phyloP scores from a whole-genome alignment of 805 yeast species.

The Kodamaea hsintzibuensis region DNA sequence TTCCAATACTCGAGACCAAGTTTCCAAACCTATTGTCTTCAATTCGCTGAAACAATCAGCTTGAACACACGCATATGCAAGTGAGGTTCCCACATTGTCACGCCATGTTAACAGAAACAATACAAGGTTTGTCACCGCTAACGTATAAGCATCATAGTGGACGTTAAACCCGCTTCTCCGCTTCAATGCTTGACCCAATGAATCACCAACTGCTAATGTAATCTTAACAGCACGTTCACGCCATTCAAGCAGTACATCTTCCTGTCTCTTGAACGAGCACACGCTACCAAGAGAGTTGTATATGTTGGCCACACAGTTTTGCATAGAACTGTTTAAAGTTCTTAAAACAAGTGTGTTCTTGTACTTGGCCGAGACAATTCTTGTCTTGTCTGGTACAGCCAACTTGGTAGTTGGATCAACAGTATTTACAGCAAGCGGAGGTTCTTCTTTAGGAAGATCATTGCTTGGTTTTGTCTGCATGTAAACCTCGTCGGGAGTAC shows the following conservation, averaged over 20 bases:
- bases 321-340: constrained; percentile 49
- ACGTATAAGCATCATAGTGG: constrained; percentile 25
- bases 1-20: constrained; percentile 25
- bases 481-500: constrained; percentile 49
- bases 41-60: constrained; percentile 45
- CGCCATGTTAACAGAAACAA: constrained; percentile 28
- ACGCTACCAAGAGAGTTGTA: constrained; percentile 46
- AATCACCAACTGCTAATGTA: constrained; percentile 31
- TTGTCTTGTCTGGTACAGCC: constrained; percentile 51
- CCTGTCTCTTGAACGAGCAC: constrained; percentile 51
- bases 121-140: constrained; percentile 39
- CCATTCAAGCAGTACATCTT: constrained; percentile 29
- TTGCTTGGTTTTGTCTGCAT: constrained; percentile 42
- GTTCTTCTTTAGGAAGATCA: constrained; percentile 27
- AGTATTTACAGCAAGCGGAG: constrained; percentile 45
- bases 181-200: constrained; percentile 27
- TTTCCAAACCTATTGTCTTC: constrained; percentile 22
- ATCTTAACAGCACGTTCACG: constrained; percentile 44
- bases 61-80: constrained; percentile 53
- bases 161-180: neutral
- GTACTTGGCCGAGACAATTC: constrained; percentile 55
- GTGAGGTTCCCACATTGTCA: constrained; percentile 32
- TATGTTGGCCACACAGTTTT: constrained; percentile 42
- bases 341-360: constrained; percentile 64
- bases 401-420: constrained; percentile 45